Evolutionary conservation across 352 stramenopile species (phyloP), one percentile per base, ranked within the genome.

Genomic region (Globisporangium parvum): DNA sequence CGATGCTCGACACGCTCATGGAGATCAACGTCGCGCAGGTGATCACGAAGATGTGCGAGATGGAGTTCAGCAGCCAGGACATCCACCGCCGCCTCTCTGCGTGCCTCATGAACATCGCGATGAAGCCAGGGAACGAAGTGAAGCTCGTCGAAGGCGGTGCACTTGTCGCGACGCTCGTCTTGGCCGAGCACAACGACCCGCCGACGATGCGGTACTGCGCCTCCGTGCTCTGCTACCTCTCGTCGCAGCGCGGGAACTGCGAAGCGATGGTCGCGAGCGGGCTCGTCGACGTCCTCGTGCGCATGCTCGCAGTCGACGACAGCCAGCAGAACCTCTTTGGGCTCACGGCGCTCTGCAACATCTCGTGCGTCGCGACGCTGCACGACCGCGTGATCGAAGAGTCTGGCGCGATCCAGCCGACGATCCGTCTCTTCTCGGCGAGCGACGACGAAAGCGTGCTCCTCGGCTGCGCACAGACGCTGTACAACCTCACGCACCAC

Each of bases 11-110:
- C 47, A 77, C 69, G 14, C 68, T 93, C 21, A 91, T 93, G 79
- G 83, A 93, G 53, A 80, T 91, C 59, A 87, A 91, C 62, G 73
- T 96, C 18, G 72, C 77, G 9, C 77, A 94, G 55, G 78, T 96
- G 45, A 80, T 94, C 57, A 82, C 85, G 31, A 90, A 94, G 51
- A 77, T 93, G 57, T 92, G 81, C 47, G 84, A 93, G 48, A 88
- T 88, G 54, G 81, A 91, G 53, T 92, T 90, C 65, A 87, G 71
- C 47, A 88, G 84, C 57, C 78, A 90, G 35, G 79, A 91, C 47
- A 88, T 88, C 53, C 77, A 90, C 49, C 73, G 73, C 0, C 75
- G 78, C 5, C 73, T 93, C 2, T 78, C 83, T 18, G 79, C 83
- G 14, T 93, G 80, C 55, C 55, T 93, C 8, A 87, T 80, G 57